Conservation (phyloP, 345 rosid species). For the Camelina hispida region DNA sequence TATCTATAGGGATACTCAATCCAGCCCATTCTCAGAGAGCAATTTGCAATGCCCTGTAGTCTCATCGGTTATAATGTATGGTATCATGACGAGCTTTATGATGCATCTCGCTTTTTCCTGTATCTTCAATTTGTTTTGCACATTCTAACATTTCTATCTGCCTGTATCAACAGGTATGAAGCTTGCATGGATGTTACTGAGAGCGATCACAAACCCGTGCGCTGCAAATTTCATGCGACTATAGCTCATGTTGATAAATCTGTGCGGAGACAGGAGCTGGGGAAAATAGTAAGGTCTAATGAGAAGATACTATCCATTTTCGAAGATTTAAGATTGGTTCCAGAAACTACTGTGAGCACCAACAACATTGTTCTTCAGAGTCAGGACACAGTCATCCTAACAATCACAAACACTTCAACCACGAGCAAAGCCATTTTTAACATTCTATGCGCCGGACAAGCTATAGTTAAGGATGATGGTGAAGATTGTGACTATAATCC, state of each 20-base stretch:
- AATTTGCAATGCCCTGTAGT: constrained; percentile 84
- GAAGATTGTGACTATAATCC: constrained; percentile 56
- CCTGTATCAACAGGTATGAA: constrained; percentile 62
- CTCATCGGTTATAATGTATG: constrained; percentile 70
- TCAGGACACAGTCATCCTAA: constrained; percentile 71
- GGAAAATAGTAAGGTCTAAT: constrained; percentile 61
- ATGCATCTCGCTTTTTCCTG: neutral
- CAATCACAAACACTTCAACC: constrained; percentile 66
- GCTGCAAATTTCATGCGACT: constrained; percentile 78
- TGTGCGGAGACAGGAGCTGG: constrained; percentile 77
- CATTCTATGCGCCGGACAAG: constrained; percentile 67
- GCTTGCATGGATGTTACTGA: constrained; percentile 96
- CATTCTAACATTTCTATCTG: constrained; percentile 5
- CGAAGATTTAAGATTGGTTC: constrained; percentile 59
- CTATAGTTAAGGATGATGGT: constrained; percentile 60
- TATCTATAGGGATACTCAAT: constrained; percentile 79
- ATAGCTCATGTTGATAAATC: constrained; percentile 87
- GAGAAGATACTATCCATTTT: constrained; percentile 58
- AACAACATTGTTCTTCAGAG: constrained; percentile 70
- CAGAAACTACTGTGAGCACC: constrained; percentile 69
- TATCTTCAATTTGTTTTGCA: neutral
- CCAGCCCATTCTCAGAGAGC: constrained; percentile 61
- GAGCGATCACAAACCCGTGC: constrained; percentile 98
- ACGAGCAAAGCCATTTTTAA: constrained; percentile 61
- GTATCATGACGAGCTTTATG: constrained; percentile 26